These are phyloP conservation scores for Populus davidiana DNA, from an alignment of 345 rosid genomes.

Conservation along the genomic window DNA sequence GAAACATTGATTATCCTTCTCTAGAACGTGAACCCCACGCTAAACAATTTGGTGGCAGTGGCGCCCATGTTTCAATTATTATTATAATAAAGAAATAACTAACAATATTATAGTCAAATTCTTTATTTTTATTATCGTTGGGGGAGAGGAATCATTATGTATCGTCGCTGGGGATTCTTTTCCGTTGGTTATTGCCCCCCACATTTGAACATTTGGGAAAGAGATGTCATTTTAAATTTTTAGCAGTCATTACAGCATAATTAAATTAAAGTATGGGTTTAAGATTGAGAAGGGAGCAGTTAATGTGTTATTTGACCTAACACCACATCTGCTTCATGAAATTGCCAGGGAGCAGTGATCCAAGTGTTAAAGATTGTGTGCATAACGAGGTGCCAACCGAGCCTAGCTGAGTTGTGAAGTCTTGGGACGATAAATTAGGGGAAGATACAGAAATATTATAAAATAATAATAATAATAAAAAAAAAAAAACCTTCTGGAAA, in stretches of 20 bases:
- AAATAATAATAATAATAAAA: no score
- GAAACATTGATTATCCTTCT: not conserved
- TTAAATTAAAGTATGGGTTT: not conserved
- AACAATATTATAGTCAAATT: no score
- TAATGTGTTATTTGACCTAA: not conserved
- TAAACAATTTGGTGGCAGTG: not conserved
- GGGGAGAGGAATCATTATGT: not conserved
- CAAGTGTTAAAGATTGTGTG: not conserved
- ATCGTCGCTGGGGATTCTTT: not conserved
- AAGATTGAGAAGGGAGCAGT: not conserved
- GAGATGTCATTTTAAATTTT: not conserved
- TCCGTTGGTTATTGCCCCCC: not conserved
- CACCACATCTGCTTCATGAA: not conserved
- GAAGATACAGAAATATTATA: not conserved
- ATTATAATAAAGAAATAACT: not conserved
- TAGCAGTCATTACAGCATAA: not conserved
- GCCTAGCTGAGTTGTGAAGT: not conserved
- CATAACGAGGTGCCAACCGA: not conserved
- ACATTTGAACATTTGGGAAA: not conserved
- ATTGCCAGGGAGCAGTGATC: not conserved
- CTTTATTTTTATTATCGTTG: not conserved
- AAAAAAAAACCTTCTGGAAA: no score
- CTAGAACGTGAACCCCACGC: slow-evolving; percentile 24
- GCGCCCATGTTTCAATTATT: slow-evolving; percentile 2
- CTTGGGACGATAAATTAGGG: not conserved